phyloP scores from a whole-genome alignment of 495 filamentous ascomycete genomes.

The Tetracladium marchalianum region DNA sequence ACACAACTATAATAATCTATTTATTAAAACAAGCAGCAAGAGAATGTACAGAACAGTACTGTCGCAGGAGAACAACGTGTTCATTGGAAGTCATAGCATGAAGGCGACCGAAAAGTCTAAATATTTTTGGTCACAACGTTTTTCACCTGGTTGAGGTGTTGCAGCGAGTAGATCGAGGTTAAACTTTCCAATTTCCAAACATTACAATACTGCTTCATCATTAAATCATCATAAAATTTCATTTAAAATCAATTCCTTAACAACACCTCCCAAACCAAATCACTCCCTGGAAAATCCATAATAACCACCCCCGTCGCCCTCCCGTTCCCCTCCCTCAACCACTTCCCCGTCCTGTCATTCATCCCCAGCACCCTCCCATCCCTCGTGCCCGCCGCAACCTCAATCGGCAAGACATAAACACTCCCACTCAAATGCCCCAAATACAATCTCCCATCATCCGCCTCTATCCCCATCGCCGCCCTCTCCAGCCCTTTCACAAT shows the following conservation, averaged over 20 bases:
- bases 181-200: no score
- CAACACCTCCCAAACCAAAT: slow-evolving; percentile 12
- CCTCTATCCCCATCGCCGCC: slow-evolving; percentile 8
- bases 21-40: no score
- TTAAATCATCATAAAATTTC: no score
- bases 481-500: slow-evolving; percentile 7
- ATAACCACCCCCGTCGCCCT: slow-evolving; percentile 14
- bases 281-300: slow-evolving; percentile 17
- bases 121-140: no score
- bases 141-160: no score
- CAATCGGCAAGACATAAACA: slow-evolving; percentile 18
- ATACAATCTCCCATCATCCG: slow-evolving; percentile 8
- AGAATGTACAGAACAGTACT: no score
- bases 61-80: no score
- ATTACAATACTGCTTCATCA: no score
- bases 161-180: no score
- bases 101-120: no score
- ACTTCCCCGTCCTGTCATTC: slow-evolving; percentile 16
- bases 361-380: slow-evolving; percentile 15
- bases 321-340: not conserved
- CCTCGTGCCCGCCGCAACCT: slow-evolving; percentile 16
- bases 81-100: no score
- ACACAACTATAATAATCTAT: no score
- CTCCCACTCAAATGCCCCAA: slow-evolving; percentile 16
- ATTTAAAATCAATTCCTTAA: not conserved